These are phyloP conservation scores for Hylodesmum podocarpum DNA, from an alignment of 306 rosid genomes.

Conservation along the genomic window DNA sequence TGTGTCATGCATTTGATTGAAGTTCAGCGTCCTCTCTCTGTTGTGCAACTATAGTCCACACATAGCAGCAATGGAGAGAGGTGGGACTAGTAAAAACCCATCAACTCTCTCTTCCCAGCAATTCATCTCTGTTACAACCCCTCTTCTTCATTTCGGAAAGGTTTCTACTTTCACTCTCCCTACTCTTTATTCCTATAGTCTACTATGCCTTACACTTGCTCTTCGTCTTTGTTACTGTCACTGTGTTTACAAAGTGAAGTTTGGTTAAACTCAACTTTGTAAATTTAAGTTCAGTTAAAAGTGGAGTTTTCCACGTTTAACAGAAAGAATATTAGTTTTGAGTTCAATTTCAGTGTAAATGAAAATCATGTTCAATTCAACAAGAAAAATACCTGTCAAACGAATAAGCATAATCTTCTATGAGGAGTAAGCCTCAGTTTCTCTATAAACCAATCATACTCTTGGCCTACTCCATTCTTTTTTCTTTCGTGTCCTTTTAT, in stretches of 20 bases:
- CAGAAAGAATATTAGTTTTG: no score
- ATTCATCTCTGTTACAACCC: constrained; percentile 66
- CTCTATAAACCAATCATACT: no score
- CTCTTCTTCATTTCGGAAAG: constrained; percentile 91
- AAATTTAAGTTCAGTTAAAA: background rate
- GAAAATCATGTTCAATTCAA: no score
- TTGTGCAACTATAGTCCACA: background rate
- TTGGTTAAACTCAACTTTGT: no score
- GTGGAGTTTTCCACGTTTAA: no score
- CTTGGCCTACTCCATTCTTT: background rate
- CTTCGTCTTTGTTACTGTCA: background rate
- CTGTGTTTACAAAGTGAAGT: no score
- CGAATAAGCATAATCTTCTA: no score
- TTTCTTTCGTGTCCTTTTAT: background rate
- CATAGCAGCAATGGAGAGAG: constrained; percentile 21
- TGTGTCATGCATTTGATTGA: background rate
- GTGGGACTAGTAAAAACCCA: constrained; percentile 28
- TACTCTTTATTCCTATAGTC: background rate
- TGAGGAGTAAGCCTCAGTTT: no score
- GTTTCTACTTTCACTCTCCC: constrained; percentile 30
- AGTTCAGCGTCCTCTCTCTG: background rate
- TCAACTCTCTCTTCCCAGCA: constrained; percentile 62
- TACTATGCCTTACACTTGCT: background rate
- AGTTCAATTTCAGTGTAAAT: no score
- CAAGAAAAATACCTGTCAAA: no score